Percentiles rank a stretch among this genome's conserved stretches.
Evolutionary conservation across 192 early-diverging fungal genomes (phyloP).

Genomic region (Rhizophlyctis rosea): DNA sequence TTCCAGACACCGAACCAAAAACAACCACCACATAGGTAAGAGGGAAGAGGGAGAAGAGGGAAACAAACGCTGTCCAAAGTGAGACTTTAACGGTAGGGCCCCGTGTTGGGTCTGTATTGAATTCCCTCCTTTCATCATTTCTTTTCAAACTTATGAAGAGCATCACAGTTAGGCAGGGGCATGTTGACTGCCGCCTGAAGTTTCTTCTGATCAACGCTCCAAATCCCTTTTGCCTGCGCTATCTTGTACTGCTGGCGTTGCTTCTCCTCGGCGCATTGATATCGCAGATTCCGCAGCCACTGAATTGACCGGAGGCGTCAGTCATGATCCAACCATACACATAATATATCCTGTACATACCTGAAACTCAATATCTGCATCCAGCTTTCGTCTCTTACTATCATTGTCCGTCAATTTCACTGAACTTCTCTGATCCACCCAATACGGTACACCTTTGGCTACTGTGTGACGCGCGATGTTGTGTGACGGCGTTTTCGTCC

Average conservation of each 20-base stretch:
- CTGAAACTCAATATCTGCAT: constrained; percentile 67
- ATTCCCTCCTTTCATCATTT: no score
- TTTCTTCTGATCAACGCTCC: constrained; percentile 63
- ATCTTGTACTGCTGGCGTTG: constrained; percentile 52
- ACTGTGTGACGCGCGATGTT: constrained; percentile 52
- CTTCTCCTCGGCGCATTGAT: constrained; percentile 63
- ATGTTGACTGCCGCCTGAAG: constrained; percentile 65
- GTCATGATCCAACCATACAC: neutral
- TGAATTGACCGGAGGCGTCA: constrained; percentile 19
- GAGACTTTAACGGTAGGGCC: no score
- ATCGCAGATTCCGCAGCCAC: constrained; percentile 65
- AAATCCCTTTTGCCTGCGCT: constrained; percentile 66
- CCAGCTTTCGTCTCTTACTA: constrained; percentile 60
- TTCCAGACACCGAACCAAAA: no score
- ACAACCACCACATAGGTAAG: no score
- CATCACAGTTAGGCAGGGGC: constrained; percentile 67
- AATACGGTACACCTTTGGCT: constrained; percentile 69
- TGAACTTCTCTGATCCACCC: constrained; percentile 56
- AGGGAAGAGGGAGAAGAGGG: no score
- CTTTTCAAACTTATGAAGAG: constrained; percentile 57
- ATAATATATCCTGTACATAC: constrained; percentile 11
- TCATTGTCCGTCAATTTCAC: constrained; percentile 43
- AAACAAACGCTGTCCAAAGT: no score
- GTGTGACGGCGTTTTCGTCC: constrained; percentile 51
- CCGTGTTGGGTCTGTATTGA: no score